Conservation (phyloP, 345 rosid genomes). For the Dovyalis caffra region DNA sequence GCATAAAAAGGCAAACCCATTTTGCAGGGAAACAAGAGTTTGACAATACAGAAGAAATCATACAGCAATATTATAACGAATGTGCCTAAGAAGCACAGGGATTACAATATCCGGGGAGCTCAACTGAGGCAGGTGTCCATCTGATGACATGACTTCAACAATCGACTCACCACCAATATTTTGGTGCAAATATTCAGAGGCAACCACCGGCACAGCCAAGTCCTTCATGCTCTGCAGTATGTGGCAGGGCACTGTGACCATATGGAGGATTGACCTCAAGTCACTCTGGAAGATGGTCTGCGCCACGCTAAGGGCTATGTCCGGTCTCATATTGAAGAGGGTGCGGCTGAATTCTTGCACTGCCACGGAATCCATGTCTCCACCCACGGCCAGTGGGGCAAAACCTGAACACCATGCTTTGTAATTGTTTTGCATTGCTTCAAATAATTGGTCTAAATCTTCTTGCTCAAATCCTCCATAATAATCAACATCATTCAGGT, state of each 20-base stretch:
- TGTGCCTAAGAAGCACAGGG: conserved; percentile 75
- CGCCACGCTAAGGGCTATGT: conserved; percentile 71
- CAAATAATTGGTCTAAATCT: conserved; percentile 71
- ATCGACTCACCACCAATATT: conserved; percentile 65
- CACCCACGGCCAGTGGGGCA: conserved; percentile 80
- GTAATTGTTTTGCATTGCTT: conserved; percentile 72
- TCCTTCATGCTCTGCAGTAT: conserved; percentile 80
- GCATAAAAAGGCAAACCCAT: not conserved
- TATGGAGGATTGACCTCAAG: conserved; percentile 53
- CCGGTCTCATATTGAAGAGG: conserved; percentile 92
- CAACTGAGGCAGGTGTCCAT: conserved; percentile 93
- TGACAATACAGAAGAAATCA: conserved; percentile 6
- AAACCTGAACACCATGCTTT: conserved; percentile 92
- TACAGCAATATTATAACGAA: conserved; percentile 49
- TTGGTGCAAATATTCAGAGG: conserved; percentile 72
- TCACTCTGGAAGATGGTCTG: conserved; percentile 79
- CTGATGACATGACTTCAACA: conserved; percentile 75
- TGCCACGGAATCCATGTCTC: conserved; percentile 83
- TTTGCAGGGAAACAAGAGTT: not conserved
- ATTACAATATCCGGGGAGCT: conserved; percentile 86
- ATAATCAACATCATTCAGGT: conserved; percentile 71
- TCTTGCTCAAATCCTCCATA: conserved; percentile 87
- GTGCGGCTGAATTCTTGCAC: conserved; percentile 95
- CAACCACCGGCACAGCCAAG: conserved; percentile 79
- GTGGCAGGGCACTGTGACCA: conserved; percentile 79